Percentiles rank a stretch among this genome's conserved stretches.
Conservation (phyloP, 2,329 filamentous ascomycete species). For the Calonectria crousiana region DNA sequence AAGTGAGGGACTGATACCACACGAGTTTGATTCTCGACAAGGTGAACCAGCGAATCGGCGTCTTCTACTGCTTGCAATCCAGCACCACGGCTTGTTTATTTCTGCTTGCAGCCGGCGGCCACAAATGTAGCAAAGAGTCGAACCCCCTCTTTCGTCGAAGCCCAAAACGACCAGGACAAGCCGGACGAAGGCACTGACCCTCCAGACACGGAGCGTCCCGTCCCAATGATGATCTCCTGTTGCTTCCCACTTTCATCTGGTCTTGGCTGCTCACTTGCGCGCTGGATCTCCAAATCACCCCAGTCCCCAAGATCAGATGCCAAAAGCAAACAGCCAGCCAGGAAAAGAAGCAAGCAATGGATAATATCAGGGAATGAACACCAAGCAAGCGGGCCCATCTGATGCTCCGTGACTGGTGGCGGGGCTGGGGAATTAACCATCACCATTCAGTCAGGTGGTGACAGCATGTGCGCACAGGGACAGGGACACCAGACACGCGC, state of each 20-base stretch:
- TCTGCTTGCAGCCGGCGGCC: not conserved
- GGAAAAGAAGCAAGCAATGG: not conserved
- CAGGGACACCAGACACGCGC: slow-evolving; percentile 19
- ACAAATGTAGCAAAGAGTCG: not conserved
- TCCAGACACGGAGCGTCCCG: slow-evolving; percentile 23
- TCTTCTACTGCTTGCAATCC: not conserved
- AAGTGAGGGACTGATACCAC: not conserved
- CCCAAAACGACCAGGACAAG: slow-evolving; percentile 7
- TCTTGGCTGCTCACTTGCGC: slow-evolving; percentile 7
- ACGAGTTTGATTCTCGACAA: slow-evolving; percentile 8
- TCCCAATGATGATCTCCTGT: slow-evolving; percentile 13
- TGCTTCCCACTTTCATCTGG: slow-evolving; percentile 7
- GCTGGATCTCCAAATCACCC: not conserved
- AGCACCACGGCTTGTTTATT: not conserved
- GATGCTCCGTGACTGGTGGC: slow-evolving; percentile 14
- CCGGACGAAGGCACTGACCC: slow-evolving; percentile 13
- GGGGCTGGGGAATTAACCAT: slow-evolving; percentile 16
- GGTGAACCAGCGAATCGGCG: slow-evolving; percentile 16
- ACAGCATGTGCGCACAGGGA: slow-evolving; percentile 22
- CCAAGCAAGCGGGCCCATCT: slow-evolving; percentile 4
- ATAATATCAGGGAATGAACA: not conserved
- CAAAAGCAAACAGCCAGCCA: not conserved
- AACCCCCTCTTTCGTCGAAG: not conserved
- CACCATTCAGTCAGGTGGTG: slow-evolving; percentile 25
- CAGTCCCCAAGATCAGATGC: not conserved